A percentile compares a stretch with the other conserved stretches of the same genome.
Evolutionary conservation across 2,329 filamentous ascomycete genomes (phyloP).

Genomic region (Colletotrichum sp.): DNA sequence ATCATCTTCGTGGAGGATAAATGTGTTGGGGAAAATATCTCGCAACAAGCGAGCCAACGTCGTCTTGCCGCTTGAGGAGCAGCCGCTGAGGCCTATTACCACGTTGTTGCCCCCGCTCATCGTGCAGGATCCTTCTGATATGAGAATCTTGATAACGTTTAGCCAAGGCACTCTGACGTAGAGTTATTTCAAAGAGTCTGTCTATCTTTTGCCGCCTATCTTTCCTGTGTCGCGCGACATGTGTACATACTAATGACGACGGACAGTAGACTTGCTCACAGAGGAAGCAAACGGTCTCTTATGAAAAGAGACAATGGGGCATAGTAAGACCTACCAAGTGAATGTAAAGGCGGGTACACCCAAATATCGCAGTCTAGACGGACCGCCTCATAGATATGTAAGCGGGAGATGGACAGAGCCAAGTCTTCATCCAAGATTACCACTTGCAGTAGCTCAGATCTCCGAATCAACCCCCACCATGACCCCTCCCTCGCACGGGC

Average conservation of each 20-base stretch:
- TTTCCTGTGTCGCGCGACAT: not conserved
- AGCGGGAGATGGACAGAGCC: slow-evolving; percentile 11
- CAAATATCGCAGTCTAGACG: not conserved
- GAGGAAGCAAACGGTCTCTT: not conserved
- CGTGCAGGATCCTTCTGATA: slow-evolving; percentile 26
- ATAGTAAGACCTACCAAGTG: not conserved
- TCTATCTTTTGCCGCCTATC: not conserved
- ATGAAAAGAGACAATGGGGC: not conserved
- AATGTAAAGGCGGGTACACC: not conserved
- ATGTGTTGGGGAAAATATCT: slow-evolving; percentile 77
- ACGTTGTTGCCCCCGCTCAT: slow-evolving; percentile 51
- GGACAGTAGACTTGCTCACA: not conserved
- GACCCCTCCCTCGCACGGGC: not conserved
- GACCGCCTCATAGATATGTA: not conserved
- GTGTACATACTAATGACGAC: not conserved
- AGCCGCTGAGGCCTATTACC: slow-evolving; percentile 84
- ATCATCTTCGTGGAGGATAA: slow-evolving; percentile 94
- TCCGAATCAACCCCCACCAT: slow-evolving; percentile 7
- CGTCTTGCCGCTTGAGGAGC: slow-evolving; percentile 93
- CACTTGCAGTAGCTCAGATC: slow-evolving; percentile 1
- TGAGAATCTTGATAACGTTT: not conserved
- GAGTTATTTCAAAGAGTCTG: not conserved
- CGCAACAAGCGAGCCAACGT: slow-evolving; percentile 86
- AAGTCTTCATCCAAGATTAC: slow-evolving; percentile 6
- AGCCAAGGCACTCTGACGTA: not conserved